Evolutionary conservation across 2,329 filamentous ascomycete species (phyloP), one percentile per base, ranked within the genome.

Genomic region (Madurella mycetomatis): DNA sequence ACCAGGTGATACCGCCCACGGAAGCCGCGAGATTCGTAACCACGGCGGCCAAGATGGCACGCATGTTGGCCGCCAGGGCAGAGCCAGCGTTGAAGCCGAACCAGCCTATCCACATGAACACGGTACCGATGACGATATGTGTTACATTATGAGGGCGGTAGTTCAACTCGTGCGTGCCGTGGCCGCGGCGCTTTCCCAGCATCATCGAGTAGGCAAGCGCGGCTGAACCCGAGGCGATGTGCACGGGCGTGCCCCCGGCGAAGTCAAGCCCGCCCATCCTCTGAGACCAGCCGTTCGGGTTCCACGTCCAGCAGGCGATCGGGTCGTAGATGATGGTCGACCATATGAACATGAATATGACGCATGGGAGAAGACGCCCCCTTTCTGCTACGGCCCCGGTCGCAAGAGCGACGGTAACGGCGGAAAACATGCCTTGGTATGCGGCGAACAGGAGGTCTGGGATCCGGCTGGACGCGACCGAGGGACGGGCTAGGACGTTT

Each of bases 221-320:
- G 16, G 91, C 89, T 43, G 82, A 82, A 48, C 91, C 91, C 2
- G 89, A 92, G 1, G 88, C 78, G 63, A 95, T 94, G 69, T 96
- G 91, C 51, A 96, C 91, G 0, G 91, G 91, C 2, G 90, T 95
- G 65, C 91, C 91, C 59, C 91, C 90, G 18, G 91, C 91, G 66
- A 94, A 95, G 72, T 95, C 91, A 43, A 95, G 80, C 30, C 88
- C 89, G 45, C 90, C 90, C 73, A 95, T 81, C 61, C 82, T 78
- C 71, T 81, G 87, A 12, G 86, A 84, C 91, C 91, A 96, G 18
- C 91, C 91, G 32, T 76, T 75, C 1, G 87, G 72, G 69, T 95
- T 95, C 91, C 91, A 96, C 9, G 89, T 95, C 91, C 91, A 96
- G 79, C 90, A 95, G 44, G 91, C 91, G 67, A 96, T 91, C 1